Percentiles rank a stretch among this genome's conserved stretches.
Conservation (phyloP, 73 alveolate genomes). For the Durusdinium trenchii region DNA sequence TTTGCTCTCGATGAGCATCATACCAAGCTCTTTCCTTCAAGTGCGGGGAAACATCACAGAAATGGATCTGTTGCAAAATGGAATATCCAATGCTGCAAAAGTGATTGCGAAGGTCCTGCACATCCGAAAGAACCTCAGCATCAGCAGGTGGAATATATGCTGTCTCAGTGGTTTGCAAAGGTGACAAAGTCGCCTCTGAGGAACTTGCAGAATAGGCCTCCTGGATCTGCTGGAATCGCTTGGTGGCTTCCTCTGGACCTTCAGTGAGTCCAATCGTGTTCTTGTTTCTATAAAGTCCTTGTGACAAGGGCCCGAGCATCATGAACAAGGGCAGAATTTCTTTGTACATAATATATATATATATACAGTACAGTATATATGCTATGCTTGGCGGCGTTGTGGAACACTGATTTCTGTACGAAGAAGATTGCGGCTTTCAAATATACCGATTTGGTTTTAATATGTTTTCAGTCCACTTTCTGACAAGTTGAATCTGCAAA, state of each 20-base stretch:
- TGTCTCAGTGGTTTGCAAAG: neutral
- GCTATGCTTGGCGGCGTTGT: too few species aligned
- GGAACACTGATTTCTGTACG: too few species aligned
- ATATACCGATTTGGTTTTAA: too few species aligned
- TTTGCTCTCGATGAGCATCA: conserved; percentile 98
- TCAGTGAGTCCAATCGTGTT: neutral
- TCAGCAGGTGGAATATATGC: neutral
- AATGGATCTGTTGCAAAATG: neutral
- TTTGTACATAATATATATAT: too few species aligned
- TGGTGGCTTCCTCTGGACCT: conserved; percentile 97
- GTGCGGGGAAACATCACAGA: conserved; percentile 87
- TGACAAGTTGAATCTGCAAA: too few species aligned
- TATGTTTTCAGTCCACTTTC: too few species aligned
- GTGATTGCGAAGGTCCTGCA: conserved; percentile 13
- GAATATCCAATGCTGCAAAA: neutral
- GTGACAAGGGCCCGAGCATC: too few species aligned
- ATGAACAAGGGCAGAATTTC: too few species aligned
- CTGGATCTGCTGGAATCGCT: conserved; percentile 97
- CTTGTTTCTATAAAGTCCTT: neutral
- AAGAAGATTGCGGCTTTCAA: too few species aligned
- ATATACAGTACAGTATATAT: too few species aligned
- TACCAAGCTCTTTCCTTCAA: conserved; percentile 98
- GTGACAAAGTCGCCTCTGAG: neutral
- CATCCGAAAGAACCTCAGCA: conserved; percentile 81
- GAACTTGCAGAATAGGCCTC: conserved; percentile 98